Base-by-base conservation (phyloP, 805 yeast species). In the Saccharomyces mikatae region DNA sequence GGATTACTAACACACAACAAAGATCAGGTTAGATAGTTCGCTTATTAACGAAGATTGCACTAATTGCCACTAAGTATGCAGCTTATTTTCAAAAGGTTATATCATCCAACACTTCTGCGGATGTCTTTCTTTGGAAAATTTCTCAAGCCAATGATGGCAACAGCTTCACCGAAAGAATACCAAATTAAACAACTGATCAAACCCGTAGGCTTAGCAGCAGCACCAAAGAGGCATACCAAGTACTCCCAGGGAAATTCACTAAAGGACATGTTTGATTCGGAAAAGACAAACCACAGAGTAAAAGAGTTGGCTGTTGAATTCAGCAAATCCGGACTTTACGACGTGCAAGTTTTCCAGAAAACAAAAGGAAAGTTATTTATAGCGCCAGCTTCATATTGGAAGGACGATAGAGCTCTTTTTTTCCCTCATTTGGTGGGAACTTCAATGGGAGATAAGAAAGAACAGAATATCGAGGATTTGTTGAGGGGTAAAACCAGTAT, bases 311-410 rank as follows among this genome's bases (percentile, higher is more conserved):
- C 83, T 60, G 74, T 74, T 49, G 89, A 86, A 70, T 76, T 85
- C 59, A 79, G 84, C 27, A 80, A 79, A 59, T 82, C 88, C 28
- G 84, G 87, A n/a, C 77, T 83, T 77, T 79, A 81, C 58, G 86
- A 84, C 56, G 75, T 84, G 64, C 80, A 80, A 62, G 76, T 80
- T 2, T 84, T 81, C 64, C 75, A 84, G 50, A 85, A 84, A 61
- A 87, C 92, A 2, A 80, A 83, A 41, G 99, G 98, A 26, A 89
- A 90, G 71, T 76, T 91, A 58, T 94, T 90, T 73, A 74, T 78
- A 17, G 80, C 96, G 0, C 98, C 98, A 0, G 75, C 80, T n/a
- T 80, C 90, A 1, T 85, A 80, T 61, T 91, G 92, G 79, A 80
- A 80, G 56, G 71, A 75, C 11, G 91, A 87, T 6, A 85, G 80